Evolutionary conservation across 805 yeast species (phyloP), one percentile per base, ranked within the genome.

Genomic region (Priceomyces melissophilus): DNA sequence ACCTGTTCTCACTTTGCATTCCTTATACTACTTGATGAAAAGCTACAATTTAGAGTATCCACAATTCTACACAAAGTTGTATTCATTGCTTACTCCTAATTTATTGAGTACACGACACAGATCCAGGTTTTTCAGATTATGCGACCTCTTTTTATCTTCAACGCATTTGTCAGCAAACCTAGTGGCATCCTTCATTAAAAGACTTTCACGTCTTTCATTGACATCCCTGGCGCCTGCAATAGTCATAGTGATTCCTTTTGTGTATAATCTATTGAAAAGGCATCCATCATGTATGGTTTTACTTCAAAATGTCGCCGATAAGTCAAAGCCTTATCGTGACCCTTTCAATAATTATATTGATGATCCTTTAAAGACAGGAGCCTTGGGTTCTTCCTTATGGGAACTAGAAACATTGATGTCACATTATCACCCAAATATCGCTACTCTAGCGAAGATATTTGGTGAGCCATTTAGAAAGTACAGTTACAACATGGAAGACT

Each of bases 391-490:
- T 1, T 90, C 97, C 0, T 63, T 90, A 36, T 93, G 99, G 99
- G 99, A 93, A 62, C 58, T 91, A 42, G 87, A 85, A 44, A 73
- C 95, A 0, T 65, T 86, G 42, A 79, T 82, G 69, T 63, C 78
- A 10, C 99, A 93, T 59, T 91, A 89, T 57, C 98, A 93, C 65
- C 97, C 98, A 11, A 93, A 93, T 54, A 88, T 93, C 10, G 91
- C 96, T 1, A 84, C 96, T 0, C 70, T 93, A 52, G 96, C 96
- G 12, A 83, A 81, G 57, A 86, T 93, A 25, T 85, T 87, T 57
- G 75, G 81, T 13, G 96, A 93, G 63, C 96, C 96, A 3, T 91
- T 89, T 67, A 78, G 82, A 56, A 93, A 93, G 60, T 81, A 84
- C 42, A 78, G 78, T 52, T 93, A 93, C 60, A 86, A 86, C 59